Conservation (phyloP, 208 protist species). For the Porcisia hertigi region DNA sequence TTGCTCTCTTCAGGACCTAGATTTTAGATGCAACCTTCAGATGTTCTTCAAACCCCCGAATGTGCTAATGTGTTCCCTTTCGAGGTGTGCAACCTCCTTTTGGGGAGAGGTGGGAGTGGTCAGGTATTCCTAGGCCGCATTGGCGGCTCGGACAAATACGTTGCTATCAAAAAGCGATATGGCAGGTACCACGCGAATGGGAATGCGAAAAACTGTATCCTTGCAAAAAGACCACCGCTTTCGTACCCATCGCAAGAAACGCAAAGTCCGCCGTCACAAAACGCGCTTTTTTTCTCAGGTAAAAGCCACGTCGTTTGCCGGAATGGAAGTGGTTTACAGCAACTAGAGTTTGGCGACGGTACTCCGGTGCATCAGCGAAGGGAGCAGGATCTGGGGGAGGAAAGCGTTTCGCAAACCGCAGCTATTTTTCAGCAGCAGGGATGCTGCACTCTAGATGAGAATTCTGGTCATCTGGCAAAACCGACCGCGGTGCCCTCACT, state of each 20-base stretch:
- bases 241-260: not conserved
- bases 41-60: constrained; percentile 1
- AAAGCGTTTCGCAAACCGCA: constrained; percentile 34
- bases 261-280: not conserved
- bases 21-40: constrained; percentile 14
- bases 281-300: not conserved
- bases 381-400: constrained; percentile 33
- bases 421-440: constrained; percentile 23
- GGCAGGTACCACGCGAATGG: constrained; percentile 4
- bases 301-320: not conserved
- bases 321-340: not conserved
- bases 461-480: not conserved
- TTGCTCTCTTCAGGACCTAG: constrained; percentile 1
- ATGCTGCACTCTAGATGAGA: not conserved
- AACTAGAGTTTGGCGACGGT: not conserved
- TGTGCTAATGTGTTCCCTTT: constrained; percentile 46
- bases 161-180: constrained; percentile 78
- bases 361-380: constrained; percentile 8
- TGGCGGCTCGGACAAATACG: constrained; percentile 35
- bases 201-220: not conserved
- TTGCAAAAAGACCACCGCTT: not conserved
- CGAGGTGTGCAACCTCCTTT: constrained; percentile 64
- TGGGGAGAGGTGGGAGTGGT: constrained; percentile 76
- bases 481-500: not conserved
- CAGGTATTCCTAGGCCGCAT: constrained; percentile 70